These are phyloP conservation scores for Colletotrichum noveboracense DNA, from an alignment of 2,329 filamentous ascomycete genomes.

Conservation along the genomic window DNA sequence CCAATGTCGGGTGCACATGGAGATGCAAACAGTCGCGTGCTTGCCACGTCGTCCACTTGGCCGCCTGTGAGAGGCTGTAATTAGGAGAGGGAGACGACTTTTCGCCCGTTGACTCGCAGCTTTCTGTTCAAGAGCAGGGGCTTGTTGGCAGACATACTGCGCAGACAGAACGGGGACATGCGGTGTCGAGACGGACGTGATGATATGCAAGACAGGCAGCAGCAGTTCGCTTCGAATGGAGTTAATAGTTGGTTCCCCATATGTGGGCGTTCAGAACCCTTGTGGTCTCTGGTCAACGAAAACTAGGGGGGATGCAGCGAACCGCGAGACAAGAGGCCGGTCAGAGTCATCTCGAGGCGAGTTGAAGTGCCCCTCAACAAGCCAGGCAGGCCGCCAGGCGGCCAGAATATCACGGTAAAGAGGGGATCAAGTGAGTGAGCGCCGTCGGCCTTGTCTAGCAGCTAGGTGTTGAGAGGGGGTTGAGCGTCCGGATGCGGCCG, in stretches of 20 bases:
- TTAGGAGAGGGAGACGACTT: neutral
- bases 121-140: neutral
- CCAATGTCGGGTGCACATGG: neutral
- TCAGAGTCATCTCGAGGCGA: neutral
- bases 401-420: neutral
- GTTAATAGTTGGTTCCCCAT: neutral
- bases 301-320: neutral
- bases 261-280: neutral
- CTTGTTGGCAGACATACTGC: neutral
- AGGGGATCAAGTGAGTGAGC: neutral
- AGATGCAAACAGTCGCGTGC: conserved; percentile 22
- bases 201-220: neutral
- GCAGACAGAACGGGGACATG: neutral
- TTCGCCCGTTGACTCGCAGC: conserved; percentile 2
- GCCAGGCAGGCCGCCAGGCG: neutral
- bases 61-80: conserved; percentile 30
- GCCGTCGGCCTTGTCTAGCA: neutral
- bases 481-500: neutral
- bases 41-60: conserved; percentile 30
- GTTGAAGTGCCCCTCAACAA: neutral
- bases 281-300: neutral
- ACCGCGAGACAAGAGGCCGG: neutral
- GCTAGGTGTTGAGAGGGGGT: neutral
- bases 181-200: neutral
- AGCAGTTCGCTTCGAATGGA: neutral